Evolutionary conservation across 2,329 filamentous ascomycete genomes (phyloP).

Genomic region (Mycosphaerelloides madeirae): DNA sequence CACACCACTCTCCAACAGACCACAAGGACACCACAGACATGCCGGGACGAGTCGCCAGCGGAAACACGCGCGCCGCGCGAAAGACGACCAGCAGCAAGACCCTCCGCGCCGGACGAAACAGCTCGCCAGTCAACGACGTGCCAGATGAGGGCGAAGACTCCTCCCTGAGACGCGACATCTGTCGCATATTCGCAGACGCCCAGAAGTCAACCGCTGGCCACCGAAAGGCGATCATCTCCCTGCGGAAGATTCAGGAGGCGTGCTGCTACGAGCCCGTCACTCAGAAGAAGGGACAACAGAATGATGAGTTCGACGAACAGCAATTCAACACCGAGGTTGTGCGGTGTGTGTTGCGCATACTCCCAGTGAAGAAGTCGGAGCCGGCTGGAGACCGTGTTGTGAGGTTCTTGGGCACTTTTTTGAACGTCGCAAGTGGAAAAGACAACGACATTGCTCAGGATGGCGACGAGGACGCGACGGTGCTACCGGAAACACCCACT

Average conservation of each 20-base stretch:
- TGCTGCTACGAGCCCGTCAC: slow-evolving; percentile 57
- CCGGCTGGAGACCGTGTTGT: slow-evolving; percentile 78
- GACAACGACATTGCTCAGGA: slow-evolving; percentile 43
- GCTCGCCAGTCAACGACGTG: slow-evolving; percentile 39
- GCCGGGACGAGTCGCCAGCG: slow-evolving; percentile 30
- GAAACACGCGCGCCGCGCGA: slow-evolving; percentile 14
- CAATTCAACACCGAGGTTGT: slow-evolving; percentile 85
- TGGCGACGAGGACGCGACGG: slow-evolving; percentile 56
- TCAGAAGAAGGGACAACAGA: slow-evolving; percentile 49
- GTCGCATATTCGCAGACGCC: slow-evolving; percentile 54
- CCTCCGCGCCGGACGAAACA: slow-evolving; percentile 21
- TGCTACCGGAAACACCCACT: slow-evolving; percentile 76
- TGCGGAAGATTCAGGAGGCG: slow-evolving; percentile 85
- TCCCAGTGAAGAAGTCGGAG: slow-evolving; percentile 90
- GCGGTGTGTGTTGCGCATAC: slow-evolving; percentile 73
- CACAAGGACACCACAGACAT: slow-evolving; percentile 13
- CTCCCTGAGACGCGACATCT: slow-evolving; percentile 68
- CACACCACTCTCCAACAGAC: neutral
- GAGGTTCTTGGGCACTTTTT: slow-evolving; percentile 80
- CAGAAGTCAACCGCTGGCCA: slow-evolving; percentile 88
- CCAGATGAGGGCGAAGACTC: slow-evolving; percentile 68
- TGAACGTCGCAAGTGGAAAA: slow-evolving; percentile 63
- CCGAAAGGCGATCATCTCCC: slow-evolving; percentile 77
- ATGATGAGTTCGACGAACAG: slow-evolving; percentile 70
- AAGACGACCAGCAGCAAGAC: slow-evolving; percentile 18